Base-by-base conservation (phyloP, 23 red algal species). In the Gracilariopsis chorda region DNA sequence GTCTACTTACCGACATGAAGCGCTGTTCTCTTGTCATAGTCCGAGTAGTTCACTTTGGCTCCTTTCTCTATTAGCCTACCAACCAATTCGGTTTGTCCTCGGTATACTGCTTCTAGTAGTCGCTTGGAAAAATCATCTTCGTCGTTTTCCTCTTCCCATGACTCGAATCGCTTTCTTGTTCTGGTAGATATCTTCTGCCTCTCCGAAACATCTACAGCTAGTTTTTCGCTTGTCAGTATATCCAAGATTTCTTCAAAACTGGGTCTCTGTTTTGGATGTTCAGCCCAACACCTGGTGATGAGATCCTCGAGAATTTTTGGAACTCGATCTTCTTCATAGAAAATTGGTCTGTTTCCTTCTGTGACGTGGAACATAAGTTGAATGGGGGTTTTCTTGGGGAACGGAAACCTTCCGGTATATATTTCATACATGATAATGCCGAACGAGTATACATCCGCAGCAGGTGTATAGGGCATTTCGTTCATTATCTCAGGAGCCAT, bases 391-490 rank as follows among this genome's bases (percentile, higher is more conserved):
- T 95, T 88, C 34, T 91, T 85, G 9, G 57, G 67, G 78, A 98
- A 98, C 46, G 96, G 96, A 72, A 87, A 88, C 16, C 84, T 79
- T 2, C 79, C 74, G 7, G 92, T 88, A 40, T 84, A 94, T 77
- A 98, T 91, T 64, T 98, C 96, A 76, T 94, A 98, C 78, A 98
- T 86, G 25, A 98, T 86, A 19, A 98, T 84, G 52, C 96, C 90
- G 81, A 94, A 98, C n/a, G 96, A 98, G 57, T 98, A 98, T 32
- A 98, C 86, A 76, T 98, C 96, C 7, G 96, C 92, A 64, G 92
- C 89, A 21, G 85, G 52, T 11, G 88, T 94, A 49, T 98, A 95
- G 8, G 87, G 43, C 17, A 93, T 84, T 12, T 85, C 87, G 20
- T 80, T 82, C 96, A 98, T 98, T 33, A 94, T 70, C 55, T 98